Evolutionary conservation across 129 eudicot genomes (phyloP).

Genomic region (Arctium minus): DNA sequence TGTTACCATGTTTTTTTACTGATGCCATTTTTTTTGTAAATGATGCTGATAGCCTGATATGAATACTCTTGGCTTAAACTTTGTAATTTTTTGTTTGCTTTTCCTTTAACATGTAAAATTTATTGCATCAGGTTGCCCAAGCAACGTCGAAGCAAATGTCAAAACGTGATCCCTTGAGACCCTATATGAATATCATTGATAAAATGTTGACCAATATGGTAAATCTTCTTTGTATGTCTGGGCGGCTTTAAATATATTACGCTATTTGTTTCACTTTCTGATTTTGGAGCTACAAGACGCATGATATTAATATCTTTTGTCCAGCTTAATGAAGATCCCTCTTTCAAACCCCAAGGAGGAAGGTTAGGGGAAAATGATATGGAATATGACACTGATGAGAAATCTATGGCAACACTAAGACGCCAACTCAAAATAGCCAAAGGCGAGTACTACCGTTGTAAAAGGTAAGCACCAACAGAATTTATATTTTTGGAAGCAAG

Average conservation of each 20-base stretch:
- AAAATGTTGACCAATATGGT: constrained; percentile 74
- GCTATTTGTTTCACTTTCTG: not conserved
- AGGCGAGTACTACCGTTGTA: constrained; percentile 75
- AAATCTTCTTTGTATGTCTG: constrained; percentile 22
- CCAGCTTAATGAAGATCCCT: constrained; percentile 80
- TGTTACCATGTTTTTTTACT: not conserved
- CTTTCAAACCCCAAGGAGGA: constrained; percentile 98
- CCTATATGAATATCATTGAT: constrained; percentile 86
- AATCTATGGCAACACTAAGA: constrained; percentile 82
- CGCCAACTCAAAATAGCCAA: constrained; percentile 77
- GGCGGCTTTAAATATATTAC: not conserved
- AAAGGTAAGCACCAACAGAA: constrained; percentile 46
- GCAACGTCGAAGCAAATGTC: constrained; percentile 98
- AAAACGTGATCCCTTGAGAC: constrained; percentile 86
- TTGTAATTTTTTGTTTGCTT: not conserved
- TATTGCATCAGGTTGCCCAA: constrained; percentile 77
- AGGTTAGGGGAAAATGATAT: constrained; percentile 91
- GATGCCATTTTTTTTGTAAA: not conserved
- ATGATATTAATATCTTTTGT: not conserved
- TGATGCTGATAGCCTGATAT: not conserved
- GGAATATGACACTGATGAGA: constrained; percentile 91
- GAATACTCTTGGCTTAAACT: not conserved
- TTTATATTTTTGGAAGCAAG: not conserved
- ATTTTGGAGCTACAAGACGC: not conserved
- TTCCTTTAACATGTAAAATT: constrained; percentile 8